Base-by-base conservation (phyloP, 1,284 basidiomycete species). In the Spongiforma sp. region DNA sequence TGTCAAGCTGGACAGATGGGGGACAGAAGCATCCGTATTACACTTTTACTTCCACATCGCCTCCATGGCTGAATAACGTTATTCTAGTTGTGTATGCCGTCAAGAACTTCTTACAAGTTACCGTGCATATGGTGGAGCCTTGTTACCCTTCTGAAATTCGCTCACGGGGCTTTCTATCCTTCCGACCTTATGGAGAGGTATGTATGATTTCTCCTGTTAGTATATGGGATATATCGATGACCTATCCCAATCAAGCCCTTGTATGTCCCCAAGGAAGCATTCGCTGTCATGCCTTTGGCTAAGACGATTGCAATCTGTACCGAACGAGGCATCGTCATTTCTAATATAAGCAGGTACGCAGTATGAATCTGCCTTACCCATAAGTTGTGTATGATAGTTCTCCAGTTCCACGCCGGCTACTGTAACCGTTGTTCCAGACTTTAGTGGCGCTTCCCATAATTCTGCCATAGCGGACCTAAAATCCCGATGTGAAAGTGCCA, bases 291-390 rank as follows among this genome's bases (percentile, higher is more conserved):
- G 4, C 78, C 86, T 24, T 73, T 94, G 57, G 77, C 79, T 10
- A 89, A 87, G 73, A 88, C 83, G 1, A 79, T 93, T 12, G 88
- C 86, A 0, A 82, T 94, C 26, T 86, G 86, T 65, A 86, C 87
- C 2, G 84, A 85, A 34, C 85, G 86, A 52, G 85, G 87, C 10
- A 82, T 93, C 46, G 81, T 87, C 9, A 85, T 93, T 52, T 78
- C 86, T 12, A 86, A 91, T 69, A 89, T 88, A 34, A 84, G 80
- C 28, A 86, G 88, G 93, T 93, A 69, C 60, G 60, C 50, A 33
- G 33, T 55, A 34, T 12, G 21, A 14, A 46, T 41, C 26, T 26
- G 10, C 33, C 39, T 15, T 28, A 19, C 50, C 55, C n/a, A 57
- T 36, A 36, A 15, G 54, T 56, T 62, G 4, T 60, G 46, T 46